A percentile compares a stretch with the other conserved stretches of the same genome.
Conservation (phyloP, 345 rosid genomes). For the Euphorbia tirucalli region DNA sequence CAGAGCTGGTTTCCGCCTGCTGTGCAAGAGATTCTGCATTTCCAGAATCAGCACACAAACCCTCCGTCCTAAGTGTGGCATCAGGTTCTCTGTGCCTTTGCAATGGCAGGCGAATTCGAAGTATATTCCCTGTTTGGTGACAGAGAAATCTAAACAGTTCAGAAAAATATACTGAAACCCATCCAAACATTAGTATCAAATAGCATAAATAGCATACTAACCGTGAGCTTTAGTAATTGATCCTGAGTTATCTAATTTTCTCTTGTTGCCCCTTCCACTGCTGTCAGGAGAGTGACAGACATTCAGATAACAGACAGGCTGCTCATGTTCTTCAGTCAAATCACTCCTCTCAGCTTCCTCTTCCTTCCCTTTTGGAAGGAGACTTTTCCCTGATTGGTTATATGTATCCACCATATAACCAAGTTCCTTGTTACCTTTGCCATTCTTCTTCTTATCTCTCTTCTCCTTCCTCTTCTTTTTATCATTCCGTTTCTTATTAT, state of each 20-base stretch:
- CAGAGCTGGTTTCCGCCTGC: too few species aligned
- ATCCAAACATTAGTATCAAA: not conserved
- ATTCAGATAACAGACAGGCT: conserved; percentile 31
- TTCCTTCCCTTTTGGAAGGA: not conserved
- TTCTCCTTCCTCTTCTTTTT: conserved; percentile 32
- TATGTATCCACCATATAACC: not conserved
- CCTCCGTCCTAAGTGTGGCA: conserved; percentile 1
- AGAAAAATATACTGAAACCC: not conserved
- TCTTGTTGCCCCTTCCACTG: conserved; percentile 41
- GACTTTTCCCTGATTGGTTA: not conserved
- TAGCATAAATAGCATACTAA: conserved; percentile 14
- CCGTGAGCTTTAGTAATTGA: conserved; percentile 30
- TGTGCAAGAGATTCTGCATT: conserved; percentile 7
- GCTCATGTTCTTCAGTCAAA: conserved; percentile 61
- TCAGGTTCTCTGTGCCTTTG: conserved; percentile 23
- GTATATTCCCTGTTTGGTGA: conserved; percentile 41
- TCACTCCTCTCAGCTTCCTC: conserved; percentile 56
- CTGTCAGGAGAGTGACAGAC: conserved; percentile 43
- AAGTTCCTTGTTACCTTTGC: conserved; percentile 3
- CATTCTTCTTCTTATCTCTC: conserved; percentile 32
- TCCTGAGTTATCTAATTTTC: conserved; percentile 26
- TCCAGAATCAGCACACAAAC: conserved; percentile 23
- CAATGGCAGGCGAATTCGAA: conserved; percentile 46
- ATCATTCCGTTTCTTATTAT: conserved; percentile 23
- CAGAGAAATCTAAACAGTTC: conserved; percentile 17